A percentile compares a stretch with the other conserved stretches of the same genome.
These are phyloP conservation scores for Puccinia hordei DNA, from an alignment of 1,284 basidiomycete genomes.

Conservation along the genomic window DNA sequence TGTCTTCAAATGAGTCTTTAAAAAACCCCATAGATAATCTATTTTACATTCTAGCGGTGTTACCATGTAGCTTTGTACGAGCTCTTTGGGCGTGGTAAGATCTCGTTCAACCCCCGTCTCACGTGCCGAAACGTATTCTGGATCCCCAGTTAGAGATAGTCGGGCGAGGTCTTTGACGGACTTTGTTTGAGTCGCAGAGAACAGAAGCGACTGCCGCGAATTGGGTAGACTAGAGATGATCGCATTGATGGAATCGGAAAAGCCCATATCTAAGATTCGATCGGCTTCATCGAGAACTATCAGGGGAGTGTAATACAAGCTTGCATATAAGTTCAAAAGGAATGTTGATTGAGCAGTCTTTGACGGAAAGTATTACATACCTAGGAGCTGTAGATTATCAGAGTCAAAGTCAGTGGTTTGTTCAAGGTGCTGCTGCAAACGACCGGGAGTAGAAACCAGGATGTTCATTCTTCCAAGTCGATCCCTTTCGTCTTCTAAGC, in stretches of 20 bases:
- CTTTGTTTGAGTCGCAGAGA: slow-evolving; percentile 94
- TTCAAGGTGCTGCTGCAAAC: slow-evolving; percentile 95
- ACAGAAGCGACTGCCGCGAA: slow-evolving; percentile 84
- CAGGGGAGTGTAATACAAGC: not conserved
- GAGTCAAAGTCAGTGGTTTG: slow-evolving; percentile 93
- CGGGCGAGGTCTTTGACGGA: slow-evolving; percentile 87
- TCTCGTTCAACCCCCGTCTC: slow-evolving; percentile 53
- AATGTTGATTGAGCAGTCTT: not conserved
- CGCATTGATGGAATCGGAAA: slow-evolving; percentile 82
- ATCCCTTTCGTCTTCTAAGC: slow-evolving; percentile 86
- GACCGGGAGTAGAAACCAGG: slow-evolving; percentile 90
- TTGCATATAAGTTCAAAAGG: not conserved
- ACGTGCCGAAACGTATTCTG: slow-evolving; percentile 69
- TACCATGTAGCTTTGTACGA: slow-evolving; percentile 88
- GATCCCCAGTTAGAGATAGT: slow-evolving; percentile 76
- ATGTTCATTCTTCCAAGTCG: slow-evolving; percentile 92
- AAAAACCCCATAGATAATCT: slow-evolving; percentile 88
- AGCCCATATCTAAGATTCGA: slow-evolving; percentile 94
- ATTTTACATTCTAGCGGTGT: slow-evolving; percentile 84
- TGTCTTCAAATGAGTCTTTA: slow-evolving; percentile 87
- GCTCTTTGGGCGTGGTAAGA: slow-evolving; percentile 67
- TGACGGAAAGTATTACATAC: slow-evolving; percentile 62
- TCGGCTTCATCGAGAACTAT: slow-evolving; percentile 96
- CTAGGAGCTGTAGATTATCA: slow-evolving; percentile 85
- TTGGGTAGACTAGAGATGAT: slow-evolving; percentile 76